Percentiles rank a stretch among this genome's conserved stretches.
phyloP scores from a whole-genome alignment of 1,139 yeast species.

The Yamadazyma trypodendri region DNA sequence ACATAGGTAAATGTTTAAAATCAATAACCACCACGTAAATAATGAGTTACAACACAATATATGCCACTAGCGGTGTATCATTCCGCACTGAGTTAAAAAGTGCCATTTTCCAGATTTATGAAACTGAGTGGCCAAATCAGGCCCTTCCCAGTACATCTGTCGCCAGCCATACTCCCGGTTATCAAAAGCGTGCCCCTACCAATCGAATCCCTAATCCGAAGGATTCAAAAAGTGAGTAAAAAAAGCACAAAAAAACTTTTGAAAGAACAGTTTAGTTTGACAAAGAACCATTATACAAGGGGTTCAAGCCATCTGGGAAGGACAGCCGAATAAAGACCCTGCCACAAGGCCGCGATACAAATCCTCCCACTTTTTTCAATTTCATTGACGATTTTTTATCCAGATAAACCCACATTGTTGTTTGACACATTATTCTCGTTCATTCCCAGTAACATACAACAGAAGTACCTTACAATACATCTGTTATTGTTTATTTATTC shows the following conservation, averaged over 20 bases:
- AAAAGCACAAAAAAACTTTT: constrained; percentile 1
- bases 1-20: background rate
- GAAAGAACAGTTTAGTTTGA: background rate
- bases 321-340: background rate
- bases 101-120: no score
- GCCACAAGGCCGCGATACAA: background rate
- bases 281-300: background rate
- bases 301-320: background rate
- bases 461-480: background rate
- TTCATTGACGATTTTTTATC: background rate
- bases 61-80: no score
- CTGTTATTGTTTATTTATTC: background rate
- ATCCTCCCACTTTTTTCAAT: no score
- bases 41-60: no score
- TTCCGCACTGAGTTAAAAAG: no score
- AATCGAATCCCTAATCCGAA: background rate
- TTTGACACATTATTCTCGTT: background rate
- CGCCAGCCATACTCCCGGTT: constrained; percentile 1
- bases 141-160: background rate
- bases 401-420: background rate
- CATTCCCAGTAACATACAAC: constrained; percentile 2
- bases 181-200: background rate
- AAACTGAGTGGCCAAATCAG: no score
- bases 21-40: no score
- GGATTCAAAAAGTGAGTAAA: background rate